Evolutionary conservation across 179 eudicot genomes (phyloP).

Genomic region (Corrigiola litoralis): DNA sequence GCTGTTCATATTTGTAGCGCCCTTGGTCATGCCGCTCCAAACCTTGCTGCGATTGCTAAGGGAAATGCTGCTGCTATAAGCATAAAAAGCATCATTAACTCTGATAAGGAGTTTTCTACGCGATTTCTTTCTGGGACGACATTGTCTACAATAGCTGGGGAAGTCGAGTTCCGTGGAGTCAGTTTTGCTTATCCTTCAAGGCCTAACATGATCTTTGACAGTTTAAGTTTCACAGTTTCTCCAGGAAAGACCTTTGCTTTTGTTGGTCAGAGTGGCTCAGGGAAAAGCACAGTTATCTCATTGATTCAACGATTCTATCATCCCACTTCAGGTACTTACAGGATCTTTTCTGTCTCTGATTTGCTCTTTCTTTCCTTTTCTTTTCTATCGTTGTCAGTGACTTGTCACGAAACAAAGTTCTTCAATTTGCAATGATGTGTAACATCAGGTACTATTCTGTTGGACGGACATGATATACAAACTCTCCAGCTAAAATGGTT

Average conservation of each 20-base stretch:
- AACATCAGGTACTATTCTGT: conserved; percentile 61
- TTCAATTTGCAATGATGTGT: no score
- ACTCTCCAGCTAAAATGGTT: conserved; percentile 84
- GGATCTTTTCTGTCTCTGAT: no score
- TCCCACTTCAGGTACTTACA: no score
- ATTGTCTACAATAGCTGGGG: conserved; percentile 80
- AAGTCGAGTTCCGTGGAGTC: conserved; percentile 67
- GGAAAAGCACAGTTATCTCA: conserved; percentile 93
- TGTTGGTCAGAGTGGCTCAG: conserved; percentile 96
- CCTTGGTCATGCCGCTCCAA: conserved; percentile 96
- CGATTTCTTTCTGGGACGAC: no score
- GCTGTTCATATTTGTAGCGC: no score
- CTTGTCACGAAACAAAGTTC: no score
- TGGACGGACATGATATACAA: conserved; percentile 68
- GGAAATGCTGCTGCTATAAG: conserved; percentile 83
- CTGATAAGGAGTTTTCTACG: no score
- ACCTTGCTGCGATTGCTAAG: conserved; percentile 74
- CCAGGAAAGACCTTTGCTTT: conserved; percentile 89
- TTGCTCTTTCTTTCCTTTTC: no score
- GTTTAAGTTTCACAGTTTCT: conserved; percentile 64
- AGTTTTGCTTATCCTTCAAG: conserved; percentile 91
- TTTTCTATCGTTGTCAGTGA: no score
- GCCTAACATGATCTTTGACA: conserved; percentile 77
- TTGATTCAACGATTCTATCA: conserved; percentile 95
- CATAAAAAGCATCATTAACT: no score